Base-by-base conservation (phyloP, 1,284 basidiomycete species). In the Coniophora puteana region DNA sequence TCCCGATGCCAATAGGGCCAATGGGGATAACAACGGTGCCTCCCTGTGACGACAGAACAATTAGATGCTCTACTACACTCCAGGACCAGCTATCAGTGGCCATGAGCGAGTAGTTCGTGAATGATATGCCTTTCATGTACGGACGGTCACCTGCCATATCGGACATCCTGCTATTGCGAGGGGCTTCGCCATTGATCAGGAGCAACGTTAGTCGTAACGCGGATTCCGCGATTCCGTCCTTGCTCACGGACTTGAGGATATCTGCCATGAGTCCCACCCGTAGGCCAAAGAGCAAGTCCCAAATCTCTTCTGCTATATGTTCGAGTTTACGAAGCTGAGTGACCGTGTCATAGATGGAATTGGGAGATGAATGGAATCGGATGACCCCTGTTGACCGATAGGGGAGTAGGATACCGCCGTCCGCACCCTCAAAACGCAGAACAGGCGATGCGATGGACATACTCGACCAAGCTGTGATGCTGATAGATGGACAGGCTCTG, bases 301-400 rank as follows among this genome's bases (percentile, higher is more conserved):
- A 40, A 24, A 37, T 40, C 8, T 36, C n/a, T 17, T 40, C 33
- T n/a, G 38, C 21, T n/a, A 14, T 11, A 10, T 40, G 25, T 17
- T 29, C 34, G 18, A 40, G 11, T 3, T 40, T 40, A 23, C 36
- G 32, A 24, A 40, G 33, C 11, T 18, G 23, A 20, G 34, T 8
- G 33, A 40, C 36, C 18, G 18, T 36, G 24, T 24, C 38, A 22
- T 38, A 24, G 21, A 40, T 40, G 32, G 24, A 29, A 23, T 40
- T 31, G n/a, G 13, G 38, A 16, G 23, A 23, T 17, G 38, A 40
- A 17, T 40, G 38, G 31, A 29, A 40, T 36, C 38, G 34, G 14
- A 40, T 10, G 5, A 40, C 38, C 5, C 38, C 38, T 6, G 38
- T 40, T n/a, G 38, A 40, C 22, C 38, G 38, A 40, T 40, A 31